Evolutionary conservation across 1,139 yeast species (phyloP).

Genomic region (Yamadazyma buinensis): DNA sequence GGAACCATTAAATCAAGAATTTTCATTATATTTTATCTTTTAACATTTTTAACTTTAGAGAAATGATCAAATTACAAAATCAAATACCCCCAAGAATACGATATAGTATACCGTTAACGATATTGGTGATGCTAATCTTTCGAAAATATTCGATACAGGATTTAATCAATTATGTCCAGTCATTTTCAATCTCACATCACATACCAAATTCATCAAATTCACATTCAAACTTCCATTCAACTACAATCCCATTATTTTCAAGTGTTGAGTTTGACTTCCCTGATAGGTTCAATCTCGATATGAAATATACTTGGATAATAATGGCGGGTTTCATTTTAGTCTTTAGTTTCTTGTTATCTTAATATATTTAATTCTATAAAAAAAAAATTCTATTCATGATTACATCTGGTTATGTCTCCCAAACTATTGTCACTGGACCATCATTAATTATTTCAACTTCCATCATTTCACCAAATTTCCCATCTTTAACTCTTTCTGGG

Average conservation of each 20-base stretch:
- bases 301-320: slow-evolving; percentile 19
- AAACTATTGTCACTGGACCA: slow-evolving; percentile 74
- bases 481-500: slow-evolving; percentile 67
- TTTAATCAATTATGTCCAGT: not conserved
- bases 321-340: slow-evolving; percentile 6
- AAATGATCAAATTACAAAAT: too few relatives aligned
- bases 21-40: slow-evolving; percentile 4
- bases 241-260: slow-evolving; percentile 16
- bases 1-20: slow-evolving; percentile 6
- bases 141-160: slow-evolving; percentile 7
- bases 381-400: not conserved
- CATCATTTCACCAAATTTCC: slow-evolving; percentile 97
- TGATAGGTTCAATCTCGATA: slow-evolving; percentile 22
- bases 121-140: not conserved
- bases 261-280: slow-evolving; percentile 17
- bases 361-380: not conserved
- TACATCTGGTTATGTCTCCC: slow-evolving; percentile 47
- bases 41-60: too few relatives aligned
- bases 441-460: slow-evolving; percentile 82
- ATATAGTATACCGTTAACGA: too few relatives aligned
- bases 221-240: too few relatives aligned
- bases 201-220: too few relatives aligned
- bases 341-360: not conserved
- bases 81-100: too few relatives aligned
- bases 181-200: not conserved